A percentile compares a stretch with the other conserved stretches of the same genome.
These are phyloP conservation scores for Chlorella sorokiniana DNA, from an alignment of 139 green algal genomes.

Conservation along the genomic window DNA sequence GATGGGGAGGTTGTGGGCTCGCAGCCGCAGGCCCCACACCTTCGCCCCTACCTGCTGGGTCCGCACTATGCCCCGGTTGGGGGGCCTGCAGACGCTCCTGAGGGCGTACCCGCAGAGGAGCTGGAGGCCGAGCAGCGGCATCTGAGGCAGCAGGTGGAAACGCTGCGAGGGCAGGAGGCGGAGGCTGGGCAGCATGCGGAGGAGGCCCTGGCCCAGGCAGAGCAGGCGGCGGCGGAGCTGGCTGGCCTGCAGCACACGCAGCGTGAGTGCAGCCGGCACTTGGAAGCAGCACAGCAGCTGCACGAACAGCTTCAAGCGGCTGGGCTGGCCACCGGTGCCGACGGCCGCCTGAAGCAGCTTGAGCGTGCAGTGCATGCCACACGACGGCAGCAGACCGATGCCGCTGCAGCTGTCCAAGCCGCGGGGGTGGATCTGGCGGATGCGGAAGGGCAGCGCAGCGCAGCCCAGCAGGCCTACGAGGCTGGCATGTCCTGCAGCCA, in stretches of 20 bases:
- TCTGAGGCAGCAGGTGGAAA: background rate
- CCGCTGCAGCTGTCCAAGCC: background rate
- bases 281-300: too few species aligned
- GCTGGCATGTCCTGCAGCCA: background rate
- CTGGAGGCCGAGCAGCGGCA: background rate
- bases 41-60: slow-evolving; percentile 11
- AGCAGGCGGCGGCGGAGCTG: background rate
- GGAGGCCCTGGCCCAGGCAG: background rate
- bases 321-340: too few species aligned
- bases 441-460: background rate
- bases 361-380: background rate
- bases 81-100: background rate
- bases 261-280: background rate
- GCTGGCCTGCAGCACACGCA: slow-evolving; percentile 20
- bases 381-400: background rate
- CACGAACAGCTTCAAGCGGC: background rate
- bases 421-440: background rate
- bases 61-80: background rate
- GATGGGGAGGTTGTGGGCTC: slow-evolving; percentile 66
- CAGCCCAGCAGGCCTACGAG: background rate
- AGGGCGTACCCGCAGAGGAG: background rate
- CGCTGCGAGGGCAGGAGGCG: background rate
- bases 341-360: slow-evolving; percentile 18
- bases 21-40: background rate
- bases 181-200: background rate